Conservation (phyloP, 768 basidiomycete genomes). For the Neoboletus brunneissimus region DNA sequence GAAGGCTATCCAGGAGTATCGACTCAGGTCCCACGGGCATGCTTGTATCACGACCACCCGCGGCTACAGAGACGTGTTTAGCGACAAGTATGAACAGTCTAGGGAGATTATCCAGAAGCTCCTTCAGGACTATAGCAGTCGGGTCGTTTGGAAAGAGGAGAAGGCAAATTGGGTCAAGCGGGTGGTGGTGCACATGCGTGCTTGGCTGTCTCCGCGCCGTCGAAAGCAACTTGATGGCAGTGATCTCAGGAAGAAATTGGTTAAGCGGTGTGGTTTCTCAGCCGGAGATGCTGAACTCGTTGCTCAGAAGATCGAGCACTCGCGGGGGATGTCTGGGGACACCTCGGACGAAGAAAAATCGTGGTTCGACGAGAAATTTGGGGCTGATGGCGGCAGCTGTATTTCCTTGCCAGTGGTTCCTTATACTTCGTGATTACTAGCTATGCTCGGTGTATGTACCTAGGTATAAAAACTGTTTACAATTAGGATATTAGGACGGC, state of each 20-base stretch:
- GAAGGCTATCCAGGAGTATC: constrained; percentile 28
- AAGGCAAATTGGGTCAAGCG: constrained; percentile 27
- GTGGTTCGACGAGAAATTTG: constrained; percentile 22
- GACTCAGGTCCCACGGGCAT: constrained; percentile 35
- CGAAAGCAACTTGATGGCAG: constrained; percentile 8
- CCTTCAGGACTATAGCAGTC: constrained; percentile 17
- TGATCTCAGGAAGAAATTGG: constrained; percentile 21
- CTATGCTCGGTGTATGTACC: background rate
- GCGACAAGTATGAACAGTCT: constrained; percentile 35
- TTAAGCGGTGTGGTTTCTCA: constrained; percentile 24
- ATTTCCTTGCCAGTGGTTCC: constrained; percentile 13
- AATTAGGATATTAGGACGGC: background rate
- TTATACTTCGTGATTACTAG: background rate
- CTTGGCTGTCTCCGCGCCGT: constrained; percentile 21
- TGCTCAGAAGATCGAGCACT: constrained; percentile 18
- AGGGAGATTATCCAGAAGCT: constrained; percentile 21
- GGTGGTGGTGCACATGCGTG: constrained; percentile 24
- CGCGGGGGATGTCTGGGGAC: constrained; percentile 3
- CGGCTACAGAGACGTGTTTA: constrained; percentile 18
- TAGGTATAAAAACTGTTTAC: constrained; percentile 1
- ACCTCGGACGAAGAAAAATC: constrained; percentile 11
- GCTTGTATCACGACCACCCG: constrained; percentile 40
- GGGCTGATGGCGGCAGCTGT: constrained; percentile 5
- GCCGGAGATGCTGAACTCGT: constrained; percentile 18
- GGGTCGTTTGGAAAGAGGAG: constrained; percentile 23